Conservation (phyloP, 495 filamentous ascomycete genomes). For the Neurospora intermedia region DNA sequence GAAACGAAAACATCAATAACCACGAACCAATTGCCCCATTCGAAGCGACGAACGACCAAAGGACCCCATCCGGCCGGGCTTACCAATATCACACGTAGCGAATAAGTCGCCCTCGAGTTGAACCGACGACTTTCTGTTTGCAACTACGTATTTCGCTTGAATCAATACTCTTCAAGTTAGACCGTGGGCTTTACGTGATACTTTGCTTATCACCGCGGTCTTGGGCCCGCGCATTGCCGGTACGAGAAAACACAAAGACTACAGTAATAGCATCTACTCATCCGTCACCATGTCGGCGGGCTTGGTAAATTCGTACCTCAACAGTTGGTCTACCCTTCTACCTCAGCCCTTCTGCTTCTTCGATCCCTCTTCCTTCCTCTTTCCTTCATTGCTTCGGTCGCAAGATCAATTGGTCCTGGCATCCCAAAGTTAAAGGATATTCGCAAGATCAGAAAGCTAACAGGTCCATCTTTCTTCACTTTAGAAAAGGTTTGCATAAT, state of each 20-base stretch:
- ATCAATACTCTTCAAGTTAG: neutral
- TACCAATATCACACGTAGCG: neutral
- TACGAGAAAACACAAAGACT: neutral
- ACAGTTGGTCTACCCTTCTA: conserved; percentile 1
- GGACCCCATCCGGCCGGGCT: neutral
- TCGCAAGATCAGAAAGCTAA: conserved; percentile 11
- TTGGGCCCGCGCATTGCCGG: neutral
- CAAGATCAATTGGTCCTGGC: neutral
- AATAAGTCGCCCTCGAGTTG: neutral
- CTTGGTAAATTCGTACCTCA: conserved; percentile 3
- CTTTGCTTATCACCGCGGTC: neutral
- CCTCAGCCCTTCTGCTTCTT: neutral
- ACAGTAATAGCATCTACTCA: neutral
- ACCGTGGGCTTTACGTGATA: neutral
- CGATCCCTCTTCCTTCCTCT: neutral
- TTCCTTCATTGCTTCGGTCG: neutral
- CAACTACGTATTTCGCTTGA: neutral
- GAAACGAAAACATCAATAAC: neutral
- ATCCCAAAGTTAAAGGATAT: neutral
- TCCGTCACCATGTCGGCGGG: conserved; percentile 4
- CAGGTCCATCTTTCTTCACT: neutral
- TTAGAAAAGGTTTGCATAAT: conserved; percentile 85
- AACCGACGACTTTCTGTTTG: neutral
- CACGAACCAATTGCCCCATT: neutral
- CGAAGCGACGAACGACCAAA: neutral